Base-by-base conservation (phyloP, 2,329 filamentous ascomycete species). In the Fusarium sp. region DNA sequence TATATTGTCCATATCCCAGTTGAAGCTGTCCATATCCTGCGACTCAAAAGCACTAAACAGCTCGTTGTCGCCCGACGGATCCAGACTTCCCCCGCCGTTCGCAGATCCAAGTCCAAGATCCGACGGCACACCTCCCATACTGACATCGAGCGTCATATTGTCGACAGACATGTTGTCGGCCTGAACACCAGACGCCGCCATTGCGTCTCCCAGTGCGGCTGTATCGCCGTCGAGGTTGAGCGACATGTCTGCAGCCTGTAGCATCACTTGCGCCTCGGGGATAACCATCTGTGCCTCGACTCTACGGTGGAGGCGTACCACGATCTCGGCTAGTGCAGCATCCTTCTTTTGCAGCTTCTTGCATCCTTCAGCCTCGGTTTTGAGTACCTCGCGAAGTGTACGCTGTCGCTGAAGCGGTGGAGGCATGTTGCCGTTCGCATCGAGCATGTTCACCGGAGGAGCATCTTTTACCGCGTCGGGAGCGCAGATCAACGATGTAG, bases 401-500 rank as follows among this genome's bases (percentile, higher is more conserved):
- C 89, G 81, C 10, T 82, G 82, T 4, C 82, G 82, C 72, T 86
- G 86, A n/a, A 78, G 76, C 2, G 77, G 77, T 6, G 79, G 73
- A 2, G 76, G 77, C 40, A 81, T 62, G 74, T 81, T 74, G 37
- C 81, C 76, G 47, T 80, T 73, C 7, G 78, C 76, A 63, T 82
- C 82, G 23, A 80, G 63, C 54, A 78, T 65, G 18, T 64, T 67
- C 15, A 77, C 72, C 0, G 79, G 76, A 6, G 79, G 79, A 6
- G 77, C 77, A 62, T 84, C 79, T 70, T 84, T 87, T 37, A 80
- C 84, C 2, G 83, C 83, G 71, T 90, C 86, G 0, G 92, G 91
- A 1, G 91, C 89, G 74, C 92, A 93, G 10, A 95, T 84, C 8
- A 95, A 82, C 1, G 91, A 88, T 3, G 88, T 88, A 3, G 88